Evolutionary conservation across 257 asterid species (phyloP).

Genomic region (Lycium ferocissimum): DNA sequence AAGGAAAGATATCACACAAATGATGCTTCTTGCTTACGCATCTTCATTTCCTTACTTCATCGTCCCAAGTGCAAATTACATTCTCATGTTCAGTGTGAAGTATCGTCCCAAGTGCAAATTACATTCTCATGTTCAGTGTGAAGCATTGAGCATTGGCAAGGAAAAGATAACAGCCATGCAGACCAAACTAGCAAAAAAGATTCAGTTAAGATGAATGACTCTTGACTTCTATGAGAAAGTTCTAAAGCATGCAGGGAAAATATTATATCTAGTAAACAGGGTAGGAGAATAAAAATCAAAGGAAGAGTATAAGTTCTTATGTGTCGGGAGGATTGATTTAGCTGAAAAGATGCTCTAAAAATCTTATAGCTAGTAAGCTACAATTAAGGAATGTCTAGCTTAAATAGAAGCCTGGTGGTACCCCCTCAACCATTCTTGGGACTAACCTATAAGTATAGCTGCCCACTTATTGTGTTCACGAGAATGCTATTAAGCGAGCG

Average conservation of each 20-base stretch:
- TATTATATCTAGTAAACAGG: neutral
- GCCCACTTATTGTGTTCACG: neutral
- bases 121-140: neutral
- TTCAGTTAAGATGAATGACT: neutral
- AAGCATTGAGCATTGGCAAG: neutral
- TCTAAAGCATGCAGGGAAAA: neutral
- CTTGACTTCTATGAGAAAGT: neutral
- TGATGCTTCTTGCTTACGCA: constrained; percentile 1
- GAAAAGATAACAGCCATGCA: neutral
- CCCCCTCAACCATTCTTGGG: neutral
- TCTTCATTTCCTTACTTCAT: neutral
- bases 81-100: neutral
- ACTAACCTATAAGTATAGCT: neutral
- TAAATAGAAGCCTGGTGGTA: neutral
- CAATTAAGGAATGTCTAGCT: constrained; percentile 12
- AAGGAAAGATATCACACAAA: neutral
- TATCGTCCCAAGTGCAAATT: neutral
- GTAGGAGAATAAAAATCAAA: neutral
- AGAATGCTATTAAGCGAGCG: neutral
- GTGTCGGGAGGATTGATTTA: neutral
- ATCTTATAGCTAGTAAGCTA: neutral
- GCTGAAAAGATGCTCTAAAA: neutral
- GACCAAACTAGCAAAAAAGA: neutral
- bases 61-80: neutral
- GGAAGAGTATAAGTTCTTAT: neutral